Evolutionary conservation across 1,284 basidiomycete species (phyloP), one percentile per base, ranked within the genome.

Genomic region (Takashimella tepidaria): DNA sequence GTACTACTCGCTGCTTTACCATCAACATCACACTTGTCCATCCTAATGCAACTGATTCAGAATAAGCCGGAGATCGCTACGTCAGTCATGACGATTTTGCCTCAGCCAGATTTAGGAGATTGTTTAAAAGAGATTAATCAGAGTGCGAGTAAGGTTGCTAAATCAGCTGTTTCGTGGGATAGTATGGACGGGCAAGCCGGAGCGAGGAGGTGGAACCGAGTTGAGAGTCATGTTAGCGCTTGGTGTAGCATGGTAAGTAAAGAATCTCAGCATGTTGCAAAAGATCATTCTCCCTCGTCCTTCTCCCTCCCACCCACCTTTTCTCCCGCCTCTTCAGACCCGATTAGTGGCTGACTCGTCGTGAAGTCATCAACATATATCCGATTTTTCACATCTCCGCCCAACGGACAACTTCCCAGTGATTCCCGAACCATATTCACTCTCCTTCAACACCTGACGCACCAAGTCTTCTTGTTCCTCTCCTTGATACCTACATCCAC

Each of bases 361-460:
- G 21, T 48, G 10, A 42, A 68, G 68, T 63, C 70, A 10, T 55
- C 62, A 5, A 71, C 70, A 0, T 74, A 72, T 50, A 55, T 74
- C 49, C 59, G 61, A 25, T 73, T 68, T 58, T 64, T 72, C 56
- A 53, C 63, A 1, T 56, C 48, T 5, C 62, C 4, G 22, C 31
- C 31, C 31, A 37, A 37, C 16, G 31, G 31, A 8, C 31, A 37
- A 8, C 31, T 16, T 37, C 31, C 31, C 4, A 22, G 54, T 22
- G 65, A 66, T 51, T 55, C 62, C 2, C 59, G 64, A 27, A 60
- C 66, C 5, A 60, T 67, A 24, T 68, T 67, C 50, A 47, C 61
- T n/a, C 60, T 74, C 19, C 62, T 72, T 13, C 57, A 61, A 45
- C 49, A 62, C 4, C 56, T 68, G 22, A 70, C 72, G 2, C 44